Base-by-base conservation (phyloP, 306 rosid genomes). In the Quercus suber region DNA sequence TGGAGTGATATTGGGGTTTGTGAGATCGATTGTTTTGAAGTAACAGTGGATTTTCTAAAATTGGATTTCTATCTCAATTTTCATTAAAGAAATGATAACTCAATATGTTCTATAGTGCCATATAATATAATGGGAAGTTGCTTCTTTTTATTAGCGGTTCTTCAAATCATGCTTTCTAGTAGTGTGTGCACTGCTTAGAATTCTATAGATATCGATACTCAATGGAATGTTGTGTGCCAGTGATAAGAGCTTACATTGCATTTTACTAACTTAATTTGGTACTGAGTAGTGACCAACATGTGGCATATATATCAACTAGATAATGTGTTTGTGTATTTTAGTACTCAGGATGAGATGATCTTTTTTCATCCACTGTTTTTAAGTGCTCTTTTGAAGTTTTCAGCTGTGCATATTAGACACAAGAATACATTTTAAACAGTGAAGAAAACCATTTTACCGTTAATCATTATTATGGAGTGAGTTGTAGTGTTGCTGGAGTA, bases 381-480 rank as follows among this genome's bases (percentile, higher is more conserved):
- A 61, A 61, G 35, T 61, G 41, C 6, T n/a, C 37, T 28, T 63
- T 27, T 15, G 69, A 28, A 5, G 12, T 17, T 63, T 27, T 63
- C 30, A 33, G 69, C 41, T 5, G 17, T 63, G 69, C 41, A 6
- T 28, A 63, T 28, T 5, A 28, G 41, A 14, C 5, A 11, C 21
- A 31, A 65, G 20, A 15, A 20, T 30, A 64, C 12, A 14, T 10
- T 43, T 43, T 51, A 49, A 23, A 45, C 45, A 49, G 21, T 15
- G 35, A 13, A 15, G 58, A 45, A 19, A 37, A 71, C 75, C 75
- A 45, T 31, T 71, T 20, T 11, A 17, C 20, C 15, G 7, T 51
- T 70, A 31, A 4, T 70, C 37, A 51, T 73, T 82, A 51, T 72
- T 65, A 76, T 57, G 68, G 61, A 69, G 45, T 78, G 59, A 55